Conservation (phyloP, 2,329 filamentous ascomycete genomes). For the Cercospora sesami region DNA sequence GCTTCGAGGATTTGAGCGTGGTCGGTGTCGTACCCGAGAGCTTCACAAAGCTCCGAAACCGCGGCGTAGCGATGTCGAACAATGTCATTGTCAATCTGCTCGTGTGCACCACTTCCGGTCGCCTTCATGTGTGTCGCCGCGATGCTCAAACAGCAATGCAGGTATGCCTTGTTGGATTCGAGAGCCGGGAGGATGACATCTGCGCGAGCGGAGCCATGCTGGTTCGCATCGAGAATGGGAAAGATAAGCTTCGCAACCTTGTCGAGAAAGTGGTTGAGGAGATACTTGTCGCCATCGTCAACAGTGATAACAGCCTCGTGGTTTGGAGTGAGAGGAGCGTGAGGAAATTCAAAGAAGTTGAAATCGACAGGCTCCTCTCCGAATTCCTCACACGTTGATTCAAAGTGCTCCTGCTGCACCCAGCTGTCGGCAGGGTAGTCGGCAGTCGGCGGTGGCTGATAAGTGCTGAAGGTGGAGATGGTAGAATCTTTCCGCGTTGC, state of each 20-base stretch:
- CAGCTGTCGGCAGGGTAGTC: slow-evolving; percentile 66
- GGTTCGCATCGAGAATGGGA: slow-evolving; percentile 86
- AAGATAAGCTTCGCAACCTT: slow-evolving; percentile 87
- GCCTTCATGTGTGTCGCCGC: slow-evolving; percentile 90
- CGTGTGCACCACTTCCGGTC: slow-evolving; percentile 63
- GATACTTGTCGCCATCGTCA: slow-evolving; percentile 80
- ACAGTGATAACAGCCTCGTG: slow-evolving; percentile 76
- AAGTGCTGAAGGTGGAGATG: slow-evolving; percentile 91
- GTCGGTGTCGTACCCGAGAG: slow-evolving; percentile 75
- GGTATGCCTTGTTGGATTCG: slow-evolving; percentile 86
- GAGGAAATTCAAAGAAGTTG: slow-evolving; percentile 80
- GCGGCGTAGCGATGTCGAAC: slow-evolving; percentile 88
- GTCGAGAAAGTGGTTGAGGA: slow-evolving; percentile 88
- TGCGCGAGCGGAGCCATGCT: slow-evolving; percentile 76
- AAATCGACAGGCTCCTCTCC: slow-evolving; percentile 59
- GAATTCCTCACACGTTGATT: slow-evolving; percentile 68
- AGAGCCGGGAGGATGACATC: slow-evolving; percentile 85
- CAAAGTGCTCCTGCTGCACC: slow-evolving; percentile 70
- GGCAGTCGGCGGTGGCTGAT: slow-evolving; percentile 73
- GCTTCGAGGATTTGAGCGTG: slow-evolving; percentile 89
- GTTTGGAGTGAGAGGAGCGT: slow-evolving; percentile 62
- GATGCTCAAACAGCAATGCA: slow-evolving; percentile 93
- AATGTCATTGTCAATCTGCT: slow-evolving; percentile 84
- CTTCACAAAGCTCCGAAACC: slow-evolving; percentile 80
- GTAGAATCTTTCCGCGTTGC: slow-evolving; percentile 83